Evolutionary conservation across 106 monocot genomes (phyloP).

Genomic region (Allium fistulosum): DNA sequence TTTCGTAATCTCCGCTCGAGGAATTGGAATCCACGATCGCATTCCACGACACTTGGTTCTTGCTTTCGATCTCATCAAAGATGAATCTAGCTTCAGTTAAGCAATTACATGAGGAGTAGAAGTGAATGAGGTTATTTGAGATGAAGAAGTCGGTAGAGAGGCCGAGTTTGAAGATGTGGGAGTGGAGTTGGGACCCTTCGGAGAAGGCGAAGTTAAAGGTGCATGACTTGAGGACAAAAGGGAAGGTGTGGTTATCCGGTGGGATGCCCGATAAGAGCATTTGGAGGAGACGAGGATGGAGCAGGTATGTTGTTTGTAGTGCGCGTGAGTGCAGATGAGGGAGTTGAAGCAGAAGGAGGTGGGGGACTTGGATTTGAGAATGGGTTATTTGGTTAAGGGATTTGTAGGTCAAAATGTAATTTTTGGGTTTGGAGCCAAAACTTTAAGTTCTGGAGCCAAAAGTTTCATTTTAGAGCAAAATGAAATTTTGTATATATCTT

Average conservation of each 20-base stretch:
- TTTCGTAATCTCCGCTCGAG: conserved; percentile 22
- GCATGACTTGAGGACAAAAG: conserved; percentile 37
- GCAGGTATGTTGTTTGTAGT: conserved; percentile 6
- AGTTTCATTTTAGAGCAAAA: too few species aligned
- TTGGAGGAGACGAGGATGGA: conserved; percentile 13
- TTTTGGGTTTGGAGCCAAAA: too few species aligned
- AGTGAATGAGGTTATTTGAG: conserved; percentile 60
- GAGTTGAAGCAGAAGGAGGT: conserved; percentile 38
- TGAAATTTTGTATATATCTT: too few species aligned
- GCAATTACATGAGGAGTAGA: conserved; percentile 52
- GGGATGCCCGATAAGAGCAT: conserved; percentile 15
- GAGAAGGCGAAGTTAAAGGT: conserved; percentile 32
- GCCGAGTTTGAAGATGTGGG: conserved; percentile 54
- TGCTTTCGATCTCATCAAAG: conserved; percentile 34
- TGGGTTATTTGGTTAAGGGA: too few species aligned
- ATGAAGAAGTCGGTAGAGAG: conserved; percentile 36
- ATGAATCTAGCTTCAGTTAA: conserved; percentile 21
- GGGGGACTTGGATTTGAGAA: background rate
- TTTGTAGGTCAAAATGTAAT: too few species aligned
- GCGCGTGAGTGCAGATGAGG: conserved; percentile 26
- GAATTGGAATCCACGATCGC: conserved; percentile 28
- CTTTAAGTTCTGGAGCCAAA: too few species aligned
- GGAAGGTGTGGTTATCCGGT: conserved; percentile 41
- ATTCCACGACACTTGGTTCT: conserved; percentile 58
- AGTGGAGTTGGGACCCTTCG: conserved; percentile 46